phyloP scores from a whole-genome alignment of 2,329 filamentous ascomycete genomes.

The Diaporthe eres region DNA sequence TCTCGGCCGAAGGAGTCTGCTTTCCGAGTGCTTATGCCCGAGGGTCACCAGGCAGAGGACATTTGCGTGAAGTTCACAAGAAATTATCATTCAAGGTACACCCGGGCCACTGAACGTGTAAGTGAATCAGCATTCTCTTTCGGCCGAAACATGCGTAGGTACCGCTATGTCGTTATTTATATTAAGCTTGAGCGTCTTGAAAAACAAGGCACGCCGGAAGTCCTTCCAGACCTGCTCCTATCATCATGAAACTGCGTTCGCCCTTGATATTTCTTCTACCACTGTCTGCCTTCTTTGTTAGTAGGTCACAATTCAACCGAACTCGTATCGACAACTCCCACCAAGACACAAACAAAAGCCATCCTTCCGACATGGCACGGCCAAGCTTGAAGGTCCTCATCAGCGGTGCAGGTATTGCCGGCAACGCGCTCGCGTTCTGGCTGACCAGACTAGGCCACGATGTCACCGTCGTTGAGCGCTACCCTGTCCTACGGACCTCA shows the following conservation, averaged over 20 bases:
- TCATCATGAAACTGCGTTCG: neutral
- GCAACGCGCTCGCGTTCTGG: constrained; percentile 63
- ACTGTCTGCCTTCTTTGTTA: neutral
- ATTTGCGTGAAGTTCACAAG: neutral
- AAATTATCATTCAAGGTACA: no score
- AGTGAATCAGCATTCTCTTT: neutral
- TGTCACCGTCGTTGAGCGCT: constrained; percentile 59
- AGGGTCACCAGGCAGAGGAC: neutral
- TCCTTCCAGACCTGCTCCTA: neutral
- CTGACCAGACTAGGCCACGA: constrained; percentile 56
- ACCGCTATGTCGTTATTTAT: neutral
- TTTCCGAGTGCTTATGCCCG: neutral
- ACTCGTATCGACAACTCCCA: neutral
- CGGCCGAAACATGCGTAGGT: neutral
- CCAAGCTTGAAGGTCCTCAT: constrained; percentile 54
- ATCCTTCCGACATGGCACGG: neutral
- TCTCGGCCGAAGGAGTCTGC: neutral
- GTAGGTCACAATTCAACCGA: neutral
- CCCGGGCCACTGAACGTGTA: neutral
- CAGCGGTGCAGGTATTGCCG: constrained; percentile 53
- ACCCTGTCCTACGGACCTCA: constrained; percentile 56
- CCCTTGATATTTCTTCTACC: neutral
- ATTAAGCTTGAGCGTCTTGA: no score
- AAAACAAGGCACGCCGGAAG: accelerated
- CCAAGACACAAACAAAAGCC: neutral